These are phyloP conservation scores for Withania somnifera DNA, from an alignment of 305 asterid genomes.

Conservation along the genomic window DNA sequence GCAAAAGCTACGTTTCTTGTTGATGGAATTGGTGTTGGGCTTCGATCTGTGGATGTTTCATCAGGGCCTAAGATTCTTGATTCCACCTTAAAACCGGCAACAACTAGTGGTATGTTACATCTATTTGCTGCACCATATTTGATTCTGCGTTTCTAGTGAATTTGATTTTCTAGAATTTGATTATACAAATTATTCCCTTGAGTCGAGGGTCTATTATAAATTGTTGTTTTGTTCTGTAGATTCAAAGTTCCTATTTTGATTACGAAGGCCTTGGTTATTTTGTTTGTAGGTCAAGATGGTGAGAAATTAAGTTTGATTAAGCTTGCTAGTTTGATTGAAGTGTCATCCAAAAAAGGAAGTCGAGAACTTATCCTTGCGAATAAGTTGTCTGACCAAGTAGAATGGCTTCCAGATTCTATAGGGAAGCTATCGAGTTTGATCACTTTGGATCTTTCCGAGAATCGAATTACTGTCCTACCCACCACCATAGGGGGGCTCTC, in stretches of 20 bases:
- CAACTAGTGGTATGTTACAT: constrained; percentile 36
- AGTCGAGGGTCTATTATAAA: too few relatives aligned
- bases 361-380: constrained; percentile 48
- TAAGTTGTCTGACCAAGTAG: constrained; percentile 69
- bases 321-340: constrained; percentile 73
- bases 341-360: constrained; percentile 71
- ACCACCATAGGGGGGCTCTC: constrained; percentile 54
- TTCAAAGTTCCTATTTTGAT: not conserved
- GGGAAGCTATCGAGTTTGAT: constrained; percentile 72
- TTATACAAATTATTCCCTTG: too few relatives aligned
- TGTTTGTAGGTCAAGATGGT: constrained; percentile 59
- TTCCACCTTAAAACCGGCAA: constrained; percentile 53
- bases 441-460: constrained; percentile 70
- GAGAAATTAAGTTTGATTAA: constrained; percentile 68
- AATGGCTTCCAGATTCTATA: constrained; percentile 94
- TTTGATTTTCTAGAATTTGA: not conserved
- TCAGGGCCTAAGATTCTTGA: constrained; percentile 48
- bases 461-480: constrained; percentile 53
- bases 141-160: not conserved
- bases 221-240: not conserved
- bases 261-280: not conserved
- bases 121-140: constrained; percentile 2
- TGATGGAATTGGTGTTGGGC: constrained; percentile 40
- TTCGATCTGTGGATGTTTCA: constrained; percentile 26
- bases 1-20: constrained; percentile 29